Conservation (phyloP, 371 early-diverging fungal species). For the Mortierella sp. region DNA sequence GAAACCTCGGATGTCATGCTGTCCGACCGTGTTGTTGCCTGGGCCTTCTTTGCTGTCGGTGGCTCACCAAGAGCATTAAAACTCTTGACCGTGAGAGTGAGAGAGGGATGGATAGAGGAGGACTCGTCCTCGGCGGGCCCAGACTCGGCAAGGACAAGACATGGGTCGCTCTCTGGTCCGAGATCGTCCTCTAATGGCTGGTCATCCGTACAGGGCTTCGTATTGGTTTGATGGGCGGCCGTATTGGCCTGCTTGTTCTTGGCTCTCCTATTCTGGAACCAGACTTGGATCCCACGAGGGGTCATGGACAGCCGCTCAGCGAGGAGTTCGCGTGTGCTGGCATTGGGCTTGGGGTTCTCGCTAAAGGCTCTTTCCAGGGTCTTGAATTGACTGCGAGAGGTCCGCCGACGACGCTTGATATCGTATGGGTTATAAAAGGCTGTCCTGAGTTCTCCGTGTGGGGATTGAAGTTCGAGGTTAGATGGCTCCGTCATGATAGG, state of each 20-base stretch:
- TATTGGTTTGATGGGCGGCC: constrained; percentile 6
- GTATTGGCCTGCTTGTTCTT: constrained; percentile 64
- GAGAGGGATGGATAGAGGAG: not conserved
- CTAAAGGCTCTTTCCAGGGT: constrained; percentile 78
- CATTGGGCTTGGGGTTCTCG: constrained; percentile 79
- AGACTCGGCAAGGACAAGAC: not conserved
- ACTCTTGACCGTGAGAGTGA: not conserved
- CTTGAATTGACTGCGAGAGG: constrained; percentile 78
- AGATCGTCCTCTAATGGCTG: not conserved
- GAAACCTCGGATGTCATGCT: not conserved
- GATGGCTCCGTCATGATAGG: constrained; percentile 19
- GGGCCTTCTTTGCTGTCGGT: not conserved
- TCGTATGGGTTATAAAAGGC: constrained; percentile 85
- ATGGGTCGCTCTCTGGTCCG: not conserved
- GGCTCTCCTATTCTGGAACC: constrained; percentile 98
- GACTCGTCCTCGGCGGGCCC: not conserved
- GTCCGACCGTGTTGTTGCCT: constrained; percentile 3
- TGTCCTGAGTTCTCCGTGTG: constrained; percentile 75
- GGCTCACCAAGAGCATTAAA: not conserved
- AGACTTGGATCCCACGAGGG: constrained; percentile 92
- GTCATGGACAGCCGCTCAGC: constrained; percentile 88
- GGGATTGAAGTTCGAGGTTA: constrained; percentile 57
- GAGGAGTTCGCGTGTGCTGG: constrained; percentile 73
- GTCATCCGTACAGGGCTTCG: not conserved
- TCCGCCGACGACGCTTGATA: constrained; percentile 83